These are phyloP conservation scores for Canariomyces notabilis DNA, from an alignment of 2,329 filamentous ascomycete genomes.

Conservation along the genomic window DNA sequence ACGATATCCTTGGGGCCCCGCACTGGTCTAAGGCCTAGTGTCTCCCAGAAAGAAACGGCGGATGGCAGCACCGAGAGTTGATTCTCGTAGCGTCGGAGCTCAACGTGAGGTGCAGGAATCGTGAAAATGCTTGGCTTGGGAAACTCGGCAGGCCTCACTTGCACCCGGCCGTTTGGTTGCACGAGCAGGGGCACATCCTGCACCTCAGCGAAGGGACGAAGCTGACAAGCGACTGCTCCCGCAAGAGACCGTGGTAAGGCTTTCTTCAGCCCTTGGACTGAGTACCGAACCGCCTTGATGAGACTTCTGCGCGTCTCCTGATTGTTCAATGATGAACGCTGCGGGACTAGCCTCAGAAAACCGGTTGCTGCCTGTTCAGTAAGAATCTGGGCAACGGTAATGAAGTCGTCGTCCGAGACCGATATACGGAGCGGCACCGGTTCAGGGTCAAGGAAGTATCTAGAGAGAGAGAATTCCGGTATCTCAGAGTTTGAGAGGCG, in stretches of 20 bases:
- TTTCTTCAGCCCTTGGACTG: conserved; percentile 43
- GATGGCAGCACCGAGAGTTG: conserved; percentile 70
- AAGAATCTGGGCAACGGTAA: conserved; percentile 65
- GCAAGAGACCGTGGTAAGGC: conserved; percentile 42
- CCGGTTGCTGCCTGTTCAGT: conserved; percentile 63
- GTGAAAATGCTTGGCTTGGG: conserved; percentile 52
- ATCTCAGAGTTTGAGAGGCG: conserved; percentile 44
- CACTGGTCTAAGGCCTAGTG: conserved; percentile 66
- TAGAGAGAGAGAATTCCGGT: conserved; percentile 46
- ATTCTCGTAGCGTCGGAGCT: conserved; percentile 64
- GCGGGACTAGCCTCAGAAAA: conserved; percentile 33
- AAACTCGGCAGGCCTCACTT: conserved; percentile 46
- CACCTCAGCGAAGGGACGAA: conserved; percentile 51
- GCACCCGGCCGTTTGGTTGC: conserved; percentile 45
- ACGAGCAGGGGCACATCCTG: conserved; percentile 52
- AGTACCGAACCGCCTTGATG: conserved; percentile 40
- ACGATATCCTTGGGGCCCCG: conserved; percentile 67
- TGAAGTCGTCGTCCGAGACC: conserved; percentile 53
- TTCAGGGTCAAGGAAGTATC: conserved; percentile 56
- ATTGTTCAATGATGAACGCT: conserved; percentile 23
- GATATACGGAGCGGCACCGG: conserved; percentile 43
- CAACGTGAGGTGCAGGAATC: conserved; percentile 64
- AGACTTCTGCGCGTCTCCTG: conserved; percentile 38
- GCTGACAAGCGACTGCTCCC: conserved; percentile 36
- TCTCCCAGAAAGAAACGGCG: conserved; percentile 76